Base-by-base conservation (phyloP, 139 green algal genomes). In the Microglena sp. region DNA sequence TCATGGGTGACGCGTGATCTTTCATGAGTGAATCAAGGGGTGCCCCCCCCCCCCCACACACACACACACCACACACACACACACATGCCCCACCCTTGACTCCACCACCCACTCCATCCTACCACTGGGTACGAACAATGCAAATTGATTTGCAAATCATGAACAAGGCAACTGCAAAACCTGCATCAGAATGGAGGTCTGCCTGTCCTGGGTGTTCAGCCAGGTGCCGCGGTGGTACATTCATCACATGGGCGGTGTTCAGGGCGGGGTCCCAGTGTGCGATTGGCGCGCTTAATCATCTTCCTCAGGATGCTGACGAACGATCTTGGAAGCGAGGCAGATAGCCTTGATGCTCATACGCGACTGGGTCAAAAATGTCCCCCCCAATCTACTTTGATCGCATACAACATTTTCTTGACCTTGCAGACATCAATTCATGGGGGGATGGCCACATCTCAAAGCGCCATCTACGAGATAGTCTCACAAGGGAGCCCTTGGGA, bases 241-340 rank as follows among this genome's bases (percentile, higher is more conserved):
- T 60, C 60, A 77, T 28, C 24, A 77, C 71, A 55, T 77, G 71
- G 11, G 71, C 71, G 44, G 45, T 58, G 30, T 57, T 50, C 31
- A 77, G 53, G 2, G 65, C 61, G 22, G 71, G 71, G 54, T 77
- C 71, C 31, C 34, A 57, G 11, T 68, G 66, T 15, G 58, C 59
- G 8, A 77, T 73, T 15, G 71, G 71, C n/a, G 21, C 66, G 66
- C 60, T 64, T 67, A 21, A 71, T 64, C 57, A 71, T 69, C 3
- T 53, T 33, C 26, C 71, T 32, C 21, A 65, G 5, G 0, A 76
- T 21, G 33, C 46, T 63, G 46, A 76, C 27, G n/a, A 24, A 76
- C 36, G 11, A 71, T 54, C 70, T 71, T 76, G 57, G 70, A 63
- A 60, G n/a, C n/a, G n/a, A n/a, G n/a, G n/a, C n/a, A n/a, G n/a